Evolutionary conservation across 192 early-diverging fungal species (phyloP), one percentile per base, ranked within the genome.

Genomic region (Podila epicladia): DNA sequence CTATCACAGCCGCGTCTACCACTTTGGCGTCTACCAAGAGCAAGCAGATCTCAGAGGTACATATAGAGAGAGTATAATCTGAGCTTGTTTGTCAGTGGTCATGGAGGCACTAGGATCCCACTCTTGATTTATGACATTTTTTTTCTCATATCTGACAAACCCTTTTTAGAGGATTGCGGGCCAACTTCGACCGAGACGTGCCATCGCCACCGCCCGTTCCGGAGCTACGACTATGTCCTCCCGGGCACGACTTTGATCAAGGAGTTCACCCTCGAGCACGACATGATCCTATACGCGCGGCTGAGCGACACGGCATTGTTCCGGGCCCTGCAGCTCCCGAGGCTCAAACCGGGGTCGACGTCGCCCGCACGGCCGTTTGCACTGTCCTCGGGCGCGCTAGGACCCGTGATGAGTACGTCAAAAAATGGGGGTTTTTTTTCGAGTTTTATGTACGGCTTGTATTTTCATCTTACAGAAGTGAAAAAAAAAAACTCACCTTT

Each of bases 251-350:
- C 67, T 0, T 61, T 71, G 11, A 80, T 80, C 51, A 80, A 80
- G 22, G 77, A 80, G n/a, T 80, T 80, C 48, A 80, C 37, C 35
- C 67, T 80, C 17, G 77, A 80, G 41, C 71, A 73, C 28, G 67
- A 80, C 41, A 68, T n/a, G 26, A 69, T 80, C 24, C 62, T 69
- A 0, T 80, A 80, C 62, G 73, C 77, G 17, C 67, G 77, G 45
- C 9, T 80, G 41, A 55, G 62, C 20, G 77, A 80, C 57, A 65
- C 61, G 9, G 35, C 15, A 4, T 9, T 32, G 5, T 80, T 80
- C 48, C 58, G 77, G 61, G 55, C 45, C 15, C 24, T 80, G 24
- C 55, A 65, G 57, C 49, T 80, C 19, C 77, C 77, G 19, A 35
- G 1, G 37, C 69, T 79, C 3, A 60, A 72, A 17, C 17, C 29